Evolutionary conservation across 106 monocot genomes (phyloP), one percentile per base, ranked within the genome.

Genomic region (Narthecium ossifragum): DNA sequence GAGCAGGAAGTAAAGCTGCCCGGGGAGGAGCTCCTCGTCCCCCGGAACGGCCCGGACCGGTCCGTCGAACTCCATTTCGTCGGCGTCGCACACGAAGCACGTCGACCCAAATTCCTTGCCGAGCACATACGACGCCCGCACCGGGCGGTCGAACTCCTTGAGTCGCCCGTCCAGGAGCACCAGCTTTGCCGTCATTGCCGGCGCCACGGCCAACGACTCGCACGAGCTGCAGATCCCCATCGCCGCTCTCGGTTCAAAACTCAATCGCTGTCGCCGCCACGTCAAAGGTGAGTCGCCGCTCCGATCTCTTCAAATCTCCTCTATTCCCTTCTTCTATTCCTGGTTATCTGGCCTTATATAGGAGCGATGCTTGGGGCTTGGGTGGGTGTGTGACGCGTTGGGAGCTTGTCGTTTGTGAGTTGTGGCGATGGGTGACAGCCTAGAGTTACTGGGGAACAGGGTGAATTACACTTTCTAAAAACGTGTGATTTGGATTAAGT

Each of bases 1-100:
- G 39, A 78, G 72, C 7, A 73, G 57, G 63, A 80, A 80, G 52
- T 80, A 80, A n/a, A 80, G 48, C 67, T 80, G 71, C 5, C 75
- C 80, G 28, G 55, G 52, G 46, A 41, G 55, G 34, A 80, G 62
- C 57, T 75, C 66, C 56, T 75, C 75, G 18, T 67, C 62, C 4
- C 39, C 54, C 12, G 25, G 55, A 18, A 78, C 17, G 18, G 61
- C 55, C 15, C 21, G 37, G 46, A 78, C 61, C 32, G 33, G 48
- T 7, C 46, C 56, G 21, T 61, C 63, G 36, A 70, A 39, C 56
- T 80, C 80, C 75, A 80, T 75, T 31, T 56, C 64, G 38, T 80
- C 80, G 13, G 80, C 60, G 43, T 70, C 64, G 63, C 81, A 81
- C 5, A 81, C 43, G 63, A 81, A 81, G 43, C 28, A 73, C 9